These are phyloP conservation scores for Alternaria sp. DNA, from an alignment of 2,329 filamentous ascomycete species.

Conservation along the genomic window DNA sequence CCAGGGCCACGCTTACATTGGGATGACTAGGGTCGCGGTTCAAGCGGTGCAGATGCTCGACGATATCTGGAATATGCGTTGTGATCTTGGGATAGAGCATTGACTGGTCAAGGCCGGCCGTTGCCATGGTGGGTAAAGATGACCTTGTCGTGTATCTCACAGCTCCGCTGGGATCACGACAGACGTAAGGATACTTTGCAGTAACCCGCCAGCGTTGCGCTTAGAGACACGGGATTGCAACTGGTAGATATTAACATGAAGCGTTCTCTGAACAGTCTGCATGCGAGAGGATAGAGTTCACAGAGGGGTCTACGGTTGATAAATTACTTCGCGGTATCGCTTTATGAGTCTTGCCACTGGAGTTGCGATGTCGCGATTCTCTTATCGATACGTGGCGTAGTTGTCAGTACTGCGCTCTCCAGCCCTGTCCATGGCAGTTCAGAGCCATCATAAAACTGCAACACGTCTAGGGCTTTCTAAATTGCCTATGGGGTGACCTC, in stretches of 20 bases:
- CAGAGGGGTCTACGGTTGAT: neutral
- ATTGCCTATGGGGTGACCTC: neutral
- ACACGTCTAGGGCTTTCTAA: neutral
- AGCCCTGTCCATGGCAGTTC: neutral
- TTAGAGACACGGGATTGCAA: neutral
- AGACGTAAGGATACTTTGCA: neutral
- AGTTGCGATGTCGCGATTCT: neutral
- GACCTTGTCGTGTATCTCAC: neutral
- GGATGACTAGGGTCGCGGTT: constrained; percentile 11
- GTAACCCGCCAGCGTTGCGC: neutral
- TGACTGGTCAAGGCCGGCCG: constrained; percentile 18
- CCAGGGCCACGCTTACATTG: constrained; percentile 8
- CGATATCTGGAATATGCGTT: constrained; percentile 28
- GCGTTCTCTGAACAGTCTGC: neutral
- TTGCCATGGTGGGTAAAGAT: constrained; percentile 16
- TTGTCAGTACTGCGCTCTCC: constrained; percentile 4
- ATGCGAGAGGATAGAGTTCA: neutral
- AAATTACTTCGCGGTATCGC: neutral
- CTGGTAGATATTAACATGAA: neutral
- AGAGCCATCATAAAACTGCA: neutral
- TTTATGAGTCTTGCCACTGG: neutral
- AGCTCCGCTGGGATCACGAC: neutral
- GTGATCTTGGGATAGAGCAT: constrained; percentile 44
- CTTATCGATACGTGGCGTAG: constrained; percentile 2
- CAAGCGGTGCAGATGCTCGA: constrained; percentile 25